phyloP scores from a whole-genome alignment of 2,329 filamentous ascomycete genomes.

The Huntiella moniliformis region DNA sequence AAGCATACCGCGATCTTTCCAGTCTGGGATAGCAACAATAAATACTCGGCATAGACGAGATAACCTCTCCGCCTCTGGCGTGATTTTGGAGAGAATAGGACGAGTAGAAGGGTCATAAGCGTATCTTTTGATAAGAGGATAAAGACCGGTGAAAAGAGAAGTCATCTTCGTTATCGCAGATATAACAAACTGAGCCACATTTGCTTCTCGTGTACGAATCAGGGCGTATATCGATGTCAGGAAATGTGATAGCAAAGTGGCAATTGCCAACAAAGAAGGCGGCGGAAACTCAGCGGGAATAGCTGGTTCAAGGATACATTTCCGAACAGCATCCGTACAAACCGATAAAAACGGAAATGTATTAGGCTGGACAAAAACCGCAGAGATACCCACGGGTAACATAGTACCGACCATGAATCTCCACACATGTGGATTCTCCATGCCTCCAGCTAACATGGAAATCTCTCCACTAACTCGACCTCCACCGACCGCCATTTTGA shows the following conservation, averaged over 20 bases:
- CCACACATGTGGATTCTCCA: conserved; percentile 24
- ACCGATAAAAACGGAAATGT: conserved; percentile 32
- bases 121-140: conserved; percentile 1
- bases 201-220: background rate
- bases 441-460: conserved; percentile 27
- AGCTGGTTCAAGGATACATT: conserved; percentile 12
- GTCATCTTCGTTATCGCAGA: background rate
- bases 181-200: conserved; percentile 4
- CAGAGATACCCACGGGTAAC: conserved; percentile 32
- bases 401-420: conserved; percentile 32
- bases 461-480: conserved; percentile 29
- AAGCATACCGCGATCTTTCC: background rate
- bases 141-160: background rate
- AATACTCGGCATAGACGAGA: conserved; percentile 1
- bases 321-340: conserved; percentile 26
- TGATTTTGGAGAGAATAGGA: background rate
- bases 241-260: background rate
- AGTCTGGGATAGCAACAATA: background rate
- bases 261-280: background rate
- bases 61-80: background rate
- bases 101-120: background rate
- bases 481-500: conserved; percentile 34
- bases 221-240: conserved; percentile 6
- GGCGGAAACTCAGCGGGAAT: conserved; percentile 3
- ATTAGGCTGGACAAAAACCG: conserved; percentile 18